A percentile compares a stretch with the other conserved stretches of the same genome.
These are phyloP conservation scores for cucumber (Cucumis sativus) DNA, from an alignment of 306 rosid species.

Conservation along the genomic window Cucumber_9930_V3 NC_026660.2:15450001-15450500, in stretches of 20 bases:
- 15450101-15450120: not conserved
- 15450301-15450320: slow-evolving; percentile 57
- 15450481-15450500: slow-evolving; percentile 87
- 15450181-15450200: not conserved
- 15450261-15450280: slow-evolving; percentile 8
- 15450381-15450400: slow-evolving; percentile 79
- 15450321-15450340: slow-evolving; percentile 53
- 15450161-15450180: not conserved
- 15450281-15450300: slow-evolving; percentile 73
- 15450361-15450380: slow-evolving; percentile 97
- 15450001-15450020: not conserved
- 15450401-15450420: slow-evolving; percentile 66
- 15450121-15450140: not conserved
- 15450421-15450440: slow-evolving; percentile 67
- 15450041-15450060: not conserved
- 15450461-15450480: slow-evolving; percentile 91
- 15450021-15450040: not conserved
- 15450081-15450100: not conserved
- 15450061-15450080: not conserved
- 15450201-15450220: not conserved
- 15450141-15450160: not conserved
- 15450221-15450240: not conserved
- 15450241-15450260: not conserved
- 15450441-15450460: slow-evolving; percentile 75
- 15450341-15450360: slow-evolving; percentile 65